Evolutionary conservation across 768 basidiomycete genomes (phyloP).

Genomic region (Mycena epipterygia): DNA sequence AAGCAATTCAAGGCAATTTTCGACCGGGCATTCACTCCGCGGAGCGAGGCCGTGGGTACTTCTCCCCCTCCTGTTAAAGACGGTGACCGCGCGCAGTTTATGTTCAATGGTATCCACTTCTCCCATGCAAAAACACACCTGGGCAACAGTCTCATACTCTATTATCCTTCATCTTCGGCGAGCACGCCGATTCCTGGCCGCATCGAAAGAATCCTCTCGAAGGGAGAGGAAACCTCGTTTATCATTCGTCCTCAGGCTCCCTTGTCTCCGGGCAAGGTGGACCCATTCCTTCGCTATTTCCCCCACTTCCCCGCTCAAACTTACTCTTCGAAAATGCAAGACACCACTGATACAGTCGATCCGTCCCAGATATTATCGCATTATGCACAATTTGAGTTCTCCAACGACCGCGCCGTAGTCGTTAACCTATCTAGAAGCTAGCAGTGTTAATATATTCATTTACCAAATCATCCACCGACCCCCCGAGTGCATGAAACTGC

Average conservation of each 20-base stretch:
- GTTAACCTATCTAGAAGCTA: constrained; percentile 8
- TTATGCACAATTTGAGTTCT: constrained; percentile 16
- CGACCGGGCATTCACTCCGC: constrained; percentile 16
- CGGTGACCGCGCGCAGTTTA: constrained; percentile 20
- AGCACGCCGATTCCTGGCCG: background rate
- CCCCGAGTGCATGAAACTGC: no score
- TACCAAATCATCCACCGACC: background rate
- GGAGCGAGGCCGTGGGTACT: constrained; percentile 12
- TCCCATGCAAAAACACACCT: constrained; percentile 2
- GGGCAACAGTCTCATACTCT: background rate
- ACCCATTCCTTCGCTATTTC: background rate
- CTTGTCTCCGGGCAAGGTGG: background rate
- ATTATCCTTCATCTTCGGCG: constrained; percentile 5
- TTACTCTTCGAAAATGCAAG: constrained; percentile 19
- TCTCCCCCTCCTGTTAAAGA: constrained; percentile 16
- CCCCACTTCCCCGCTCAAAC: background rate
- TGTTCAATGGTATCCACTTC: constrained; percentile 11
- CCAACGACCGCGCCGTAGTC: background rate
- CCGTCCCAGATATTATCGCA: background rate
- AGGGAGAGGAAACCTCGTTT: background rate
- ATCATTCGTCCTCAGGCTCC: background rate
- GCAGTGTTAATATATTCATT: background rate
- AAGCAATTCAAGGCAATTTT: constrained; percentile 26
- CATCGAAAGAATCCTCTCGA: background rate
- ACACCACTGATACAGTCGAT: background rate